phyloP scores from a whole-genome alignment of 495 filamentous ascomycete species.

The Hypoxylon cercidicola region DNA sequence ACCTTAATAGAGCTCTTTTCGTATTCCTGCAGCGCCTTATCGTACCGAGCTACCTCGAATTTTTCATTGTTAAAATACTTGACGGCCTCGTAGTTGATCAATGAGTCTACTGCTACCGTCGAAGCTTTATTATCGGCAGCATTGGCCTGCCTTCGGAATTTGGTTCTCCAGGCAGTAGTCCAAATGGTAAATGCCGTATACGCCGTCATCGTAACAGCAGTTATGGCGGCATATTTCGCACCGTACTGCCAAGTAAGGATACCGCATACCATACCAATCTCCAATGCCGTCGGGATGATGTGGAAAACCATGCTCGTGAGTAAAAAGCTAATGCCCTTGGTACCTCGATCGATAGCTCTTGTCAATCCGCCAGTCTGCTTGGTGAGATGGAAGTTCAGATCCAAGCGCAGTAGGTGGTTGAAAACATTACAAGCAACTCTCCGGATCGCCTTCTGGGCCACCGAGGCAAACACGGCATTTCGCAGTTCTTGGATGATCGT shows the following conservation, averaged over 20 bases:
- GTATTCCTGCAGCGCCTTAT: slow-evolving; percentile 84
- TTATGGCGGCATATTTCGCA: slow-evolving; percentile 89
- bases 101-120: slow-evolving; percentile 92
- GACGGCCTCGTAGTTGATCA: slow-evolving; percentile 98
- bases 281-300: slow-evolving; percentile 90
- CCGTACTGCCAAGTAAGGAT: slow-evolving; percentile 96
- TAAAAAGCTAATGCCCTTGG: slow-evolving; percentile 97
- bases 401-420: slow-evolving; percentile 85
- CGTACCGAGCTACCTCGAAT: slow-evolving; percentile 91
- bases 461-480: slow-evolving; percentile 96
- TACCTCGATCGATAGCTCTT: slow-evolving; percentile 94
- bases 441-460: slow-evolving; percentile 96
- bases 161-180: slow-evolving; percentile 96
- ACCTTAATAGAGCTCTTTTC: slow-evolving; percentile 97
- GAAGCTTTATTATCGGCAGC: slow-evolving; percentile 95
- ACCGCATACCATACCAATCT: slow-evolving; percentile 95
- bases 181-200: slow-evolving; percentile 95
- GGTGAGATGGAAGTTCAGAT: slow-evolving; percentile 91
- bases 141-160: slow-evolving; percentile 93
- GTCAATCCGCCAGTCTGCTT: slow-evolving; percentile 95
- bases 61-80: slow-evolving; percentile 99
- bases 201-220: slow-evolving; percentile 86
- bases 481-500: slow-evolving; percentile 89
- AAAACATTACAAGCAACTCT: slow-evolving; percentile 92
- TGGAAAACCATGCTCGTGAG: slow-evolving; percentile 99